Percentiles rank a stretch among this genome's conserved stretches.
These are phyloP conservation scores for Panaeolus papilionaceus DNA, from an alignment of 768 basidiomycete species.

Conservation along the genomic window DNA sequence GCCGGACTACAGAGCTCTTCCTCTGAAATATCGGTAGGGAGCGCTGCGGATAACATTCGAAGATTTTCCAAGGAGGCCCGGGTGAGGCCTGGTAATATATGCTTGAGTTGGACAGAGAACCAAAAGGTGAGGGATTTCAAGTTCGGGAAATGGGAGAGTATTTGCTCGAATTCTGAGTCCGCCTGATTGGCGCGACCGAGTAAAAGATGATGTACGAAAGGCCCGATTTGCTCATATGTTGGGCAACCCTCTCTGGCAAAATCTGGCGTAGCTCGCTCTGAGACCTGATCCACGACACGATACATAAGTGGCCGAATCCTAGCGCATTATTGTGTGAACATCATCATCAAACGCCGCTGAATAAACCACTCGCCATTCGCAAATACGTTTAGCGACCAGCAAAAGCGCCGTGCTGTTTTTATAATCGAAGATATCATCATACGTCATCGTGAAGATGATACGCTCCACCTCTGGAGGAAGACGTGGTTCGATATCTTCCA, in stretches of 20 bases:
- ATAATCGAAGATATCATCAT: neutral
- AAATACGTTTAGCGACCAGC: neutral
- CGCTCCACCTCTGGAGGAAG: slow-evolving; percentile 3
- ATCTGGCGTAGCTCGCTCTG: neutral
- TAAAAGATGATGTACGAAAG: neutral
- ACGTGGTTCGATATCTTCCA: neutral
- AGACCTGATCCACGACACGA: neutral
- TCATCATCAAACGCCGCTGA: neutral
- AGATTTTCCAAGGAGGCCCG: neutral
- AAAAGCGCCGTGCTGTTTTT: neutral
- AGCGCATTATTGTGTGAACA: no score
- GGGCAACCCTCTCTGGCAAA: neutral
- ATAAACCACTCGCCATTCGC: neutral
- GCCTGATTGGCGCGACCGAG: no score
- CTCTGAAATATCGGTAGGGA: neutral
- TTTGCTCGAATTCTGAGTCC: no score
- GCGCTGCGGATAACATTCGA: neutral
- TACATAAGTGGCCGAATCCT: neutral
- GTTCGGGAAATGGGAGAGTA: neutral
- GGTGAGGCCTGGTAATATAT: neutral
- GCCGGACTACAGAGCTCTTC: neutral
- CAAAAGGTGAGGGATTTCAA: neutral
- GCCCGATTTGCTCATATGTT: neutral
- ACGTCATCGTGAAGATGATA: neutral
- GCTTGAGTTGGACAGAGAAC: neutral